phyloP scores from a whole-genome alignment of 768 basidiomycete species.

The Vishniacozyma victoriae region DNA sequence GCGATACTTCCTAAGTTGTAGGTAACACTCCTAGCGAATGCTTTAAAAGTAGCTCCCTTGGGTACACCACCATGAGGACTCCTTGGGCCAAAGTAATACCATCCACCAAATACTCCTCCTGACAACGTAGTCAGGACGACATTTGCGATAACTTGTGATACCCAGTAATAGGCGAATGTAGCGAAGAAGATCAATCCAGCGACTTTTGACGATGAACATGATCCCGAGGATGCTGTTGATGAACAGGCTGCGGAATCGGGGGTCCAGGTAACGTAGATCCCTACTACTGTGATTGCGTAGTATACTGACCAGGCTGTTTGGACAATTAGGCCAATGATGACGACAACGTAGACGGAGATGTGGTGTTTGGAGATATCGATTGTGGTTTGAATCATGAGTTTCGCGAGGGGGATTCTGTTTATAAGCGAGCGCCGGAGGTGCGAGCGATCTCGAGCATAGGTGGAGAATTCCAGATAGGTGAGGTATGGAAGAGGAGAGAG shows the following conservation, averaged over 20 bases:
- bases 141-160: constrained; percentile 72
- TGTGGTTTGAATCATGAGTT: constrained; percentile 70
- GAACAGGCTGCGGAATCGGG: constrained; percentile 48
- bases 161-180: constrained; percentile 81
- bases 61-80: constrained; percentile 59
- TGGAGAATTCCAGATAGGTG: neutral
- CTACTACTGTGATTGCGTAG: constrained; percentile 71
- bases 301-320: constrained; percentile 71
- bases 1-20: constrained; percentile 77
- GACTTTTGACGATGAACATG: constrained; percentile 68
- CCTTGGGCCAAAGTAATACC: constrained; percentile 81
- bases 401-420: constrained; percentile 70
- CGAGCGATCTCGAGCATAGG: neutral
- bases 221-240: constrained; percentile 45
- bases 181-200: constrained; percentile 71
- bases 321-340: constrained; percentile 62
- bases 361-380: constrained; percentile 83
- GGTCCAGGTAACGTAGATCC: constrained; percentile 69
- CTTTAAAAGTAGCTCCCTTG: constrained; percentile 62
- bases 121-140: constrained; percentile 72
- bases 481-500: neutral
- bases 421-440: constrained; percentile 49
- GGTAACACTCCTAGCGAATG: constrained; percentile 70
- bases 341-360: constrained; percentile 70
- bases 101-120: constrained; percentile 68